Percentiles rank a stretch among this genome's conserved stretches.
Conservation (phyloP, 176 grass and related monocot species). For the Aegilops bicornis region DNA sequence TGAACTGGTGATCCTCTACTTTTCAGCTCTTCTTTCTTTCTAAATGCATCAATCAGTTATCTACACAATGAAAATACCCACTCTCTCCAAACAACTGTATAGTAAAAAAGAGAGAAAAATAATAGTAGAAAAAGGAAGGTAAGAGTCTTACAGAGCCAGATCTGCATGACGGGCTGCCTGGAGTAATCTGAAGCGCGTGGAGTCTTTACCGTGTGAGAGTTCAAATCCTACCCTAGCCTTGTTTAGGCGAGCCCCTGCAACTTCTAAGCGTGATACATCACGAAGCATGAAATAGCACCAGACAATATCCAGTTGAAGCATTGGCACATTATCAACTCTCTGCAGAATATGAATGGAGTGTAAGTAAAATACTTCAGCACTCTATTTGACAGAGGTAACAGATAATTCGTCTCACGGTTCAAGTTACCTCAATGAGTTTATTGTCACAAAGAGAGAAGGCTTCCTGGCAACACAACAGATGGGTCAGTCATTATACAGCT, state of each 20-base stretch:
- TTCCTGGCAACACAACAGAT: slow-evolving; percentile 56
- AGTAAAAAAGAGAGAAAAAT: neutral
- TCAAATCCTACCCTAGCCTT: slow-evolving; percentile 79
- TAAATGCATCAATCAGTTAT: neutral
- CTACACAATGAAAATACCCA: slow-evolving; percentile 11
- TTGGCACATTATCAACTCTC: slow-evolving; percentile 93
- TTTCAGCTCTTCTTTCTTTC: slow-evolving; percentile 16
- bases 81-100: neutral
- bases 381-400: slow-evolving; percentile 19
- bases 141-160: slow-evolving; percentile 74
- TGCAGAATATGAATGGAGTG: slow-evolving; percentile 29
- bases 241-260: slow-evolving; percentile 59
- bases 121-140: slow-evolving; percentile 4
- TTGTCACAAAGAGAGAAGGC: slow-evolving; percentile 87
- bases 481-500: slow-evolving; percentile 17
- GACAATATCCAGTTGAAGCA: slow-evolving; percentile 96
- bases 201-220: slow-evolving; percentile 89
- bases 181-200: slow-evolving; percentile 69
- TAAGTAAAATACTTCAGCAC: slow-evolving; percentile 34
- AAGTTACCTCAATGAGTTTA: slow-evolving; percentile 80
- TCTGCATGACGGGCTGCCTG: slow-evolving; percentile 70
- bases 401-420: slow-evolving; percentile 23
- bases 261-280: slow-evolving; percentile 72
- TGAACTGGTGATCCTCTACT: neutral
- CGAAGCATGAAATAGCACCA: slow-evolving; percentile 97